Evolutionary conservation across 306 rosid species (phyloP), one percentile per base, ranked within the genome.

Genomic region (Adenanthera pavonina): DNA sequence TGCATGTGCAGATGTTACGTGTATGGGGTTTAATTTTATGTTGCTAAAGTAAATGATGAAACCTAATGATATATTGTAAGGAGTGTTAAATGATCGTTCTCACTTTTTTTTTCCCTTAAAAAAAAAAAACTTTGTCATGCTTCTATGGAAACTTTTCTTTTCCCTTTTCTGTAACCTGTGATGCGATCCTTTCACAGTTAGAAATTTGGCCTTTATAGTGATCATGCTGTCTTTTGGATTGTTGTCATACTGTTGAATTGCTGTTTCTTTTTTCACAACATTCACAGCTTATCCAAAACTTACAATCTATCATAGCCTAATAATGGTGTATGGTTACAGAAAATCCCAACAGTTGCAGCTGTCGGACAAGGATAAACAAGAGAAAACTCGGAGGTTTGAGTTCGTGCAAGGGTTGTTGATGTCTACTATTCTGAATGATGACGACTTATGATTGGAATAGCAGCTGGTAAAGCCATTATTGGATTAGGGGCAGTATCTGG

Each of bases 331-430:
- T 85, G 80, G 53, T 82, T 78, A 75, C 97, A 94, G 98, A 81
- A 89, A 73, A 59, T 61, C 80, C 16, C 79, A 78, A 62, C 88
- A 82, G 75, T n/a, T 78, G 48, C 80, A 62, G 68, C 51, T 89
- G 25, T 92, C 97, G 3, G 80, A 80, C 20, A 86, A 90, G 86
- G 97, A 95, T 64, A 85, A 84, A 67, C 83, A 81, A 86, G 97
- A 95, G 91, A 90, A 87, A 74, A 86, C 89, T 41, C 90, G 90
- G 40, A 92, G 89, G 87, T 88, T 88, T 53, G 91, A 92, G 79
- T 95, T 95, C 53, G 90, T 91, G 47, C 94, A 87, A 83, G 98
- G 97, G 79, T 84, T 95, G 74, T 73, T 95, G 82, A 59, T 92
- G 86, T 92, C 97, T 46, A 92, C 97, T 8, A 86, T 95, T 56